These are phyloP conservation scores for Nephelium lappaceum DNA, from an alignment of 345 rosid genomes.

Conservation along the genomic window DNA sequence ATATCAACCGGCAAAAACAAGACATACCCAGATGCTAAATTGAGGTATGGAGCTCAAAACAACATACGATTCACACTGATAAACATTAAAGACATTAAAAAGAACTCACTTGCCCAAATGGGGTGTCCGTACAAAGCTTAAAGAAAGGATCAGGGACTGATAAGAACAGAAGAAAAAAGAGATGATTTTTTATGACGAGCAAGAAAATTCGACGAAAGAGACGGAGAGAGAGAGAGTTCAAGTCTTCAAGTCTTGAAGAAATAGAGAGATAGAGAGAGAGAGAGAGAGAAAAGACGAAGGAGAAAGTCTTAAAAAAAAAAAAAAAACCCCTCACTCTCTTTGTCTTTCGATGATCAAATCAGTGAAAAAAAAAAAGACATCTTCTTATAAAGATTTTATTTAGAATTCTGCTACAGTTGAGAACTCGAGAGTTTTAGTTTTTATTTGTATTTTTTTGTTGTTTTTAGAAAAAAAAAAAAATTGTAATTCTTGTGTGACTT, in stretches of 20 bases:
- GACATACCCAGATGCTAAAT: conserved; percentile 17
- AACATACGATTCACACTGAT: background rate
- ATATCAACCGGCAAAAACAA: too few species aligned
- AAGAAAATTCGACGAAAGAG: conserved; percentile 15
- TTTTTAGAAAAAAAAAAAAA: too few species aligned
- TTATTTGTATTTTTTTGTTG: too few species aligned
- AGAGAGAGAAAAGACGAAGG: background rate
- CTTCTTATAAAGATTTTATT: too few species aligned
- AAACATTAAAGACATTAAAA: background rate
- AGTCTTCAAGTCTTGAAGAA: background rate
- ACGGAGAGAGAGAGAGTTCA: background rate
- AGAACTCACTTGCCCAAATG: conserved; percentile 1
- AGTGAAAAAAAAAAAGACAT: background rate
- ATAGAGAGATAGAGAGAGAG: background rate
- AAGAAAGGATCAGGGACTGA: background rate
- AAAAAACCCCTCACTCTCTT: background rate
- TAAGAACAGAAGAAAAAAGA: background rate
- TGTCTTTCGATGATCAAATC: background rate
- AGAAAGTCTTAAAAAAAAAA: too few species aligned
- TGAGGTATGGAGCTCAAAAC: conserved; percentile 5
- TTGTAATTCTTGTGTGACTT: too few species aligned
- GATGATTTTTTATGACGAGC: background rate
- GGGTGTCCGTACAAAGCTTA: background rate
- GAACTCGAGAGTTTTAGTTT: background rate
- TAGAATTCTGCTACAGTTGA: background rate